Base-by-base conservation (phyloP, 495 filamentous ascomycete species). In the Glutinoglossum americanum region DNA sequence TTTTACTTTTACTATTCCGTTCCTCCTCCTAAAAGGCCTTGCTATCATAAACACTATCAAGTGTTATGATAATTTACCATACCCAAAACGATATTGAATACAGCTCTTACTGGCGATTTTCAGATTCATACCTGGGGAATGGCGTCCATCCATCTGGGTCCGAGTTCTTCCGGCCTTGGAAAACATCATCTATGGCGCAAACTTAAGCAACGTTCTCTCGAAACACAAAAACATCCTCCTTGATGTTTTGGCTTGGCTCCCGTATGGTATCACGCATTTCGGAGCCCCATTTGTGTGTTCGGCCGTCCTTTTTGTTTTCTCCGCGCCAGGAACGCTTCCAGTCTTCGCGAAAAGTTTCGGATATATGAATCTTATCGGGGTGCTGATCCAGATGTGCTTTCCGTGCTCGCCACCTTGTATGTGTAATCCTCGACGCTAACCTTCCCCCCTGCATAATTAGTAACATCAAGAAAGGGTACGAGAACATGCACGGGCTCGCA, bases 151-250 rank as follows among this genome's bases (percentile, higher is more conserved):
- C 47, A 94, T 97, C 62, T 94, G 88, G 84, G 90, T 95, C 58
- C 84, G 87, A 59, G 86, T 97, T 23, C 75, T 97, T 13, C 90
- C 90, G 3, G 85, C 90, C n/a, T 77, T 97, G 60, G 90, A 97
- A 67, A 94, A 97, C 69, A 92, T 97, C 57, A 73, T 97, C 54
- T 97, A 97, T 66, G 90, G 90, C 54, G 87, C 87, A 32, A 95
- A 95, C 71, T 78, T 97, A 53, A 93, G 87, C 72, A 94, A 94
- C 68, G 92, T 94, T 58, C 79, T 97, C 48, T 92, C 89, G 4
- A 84, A 87, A 27, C 87, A 94, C 68, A 85, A 84, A 51, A 80
- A 82, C 70, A 77, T 82, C 10, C 71, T 87, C 51, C 75, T 97
- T 37, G 87, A 93, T 61, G 69, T 97, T 57, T 69, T 97, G 57